phyloP scores from a whole-genome alignment of 495 filamentous ascomycete species.

The Baudoinia panamericana region DNA sequence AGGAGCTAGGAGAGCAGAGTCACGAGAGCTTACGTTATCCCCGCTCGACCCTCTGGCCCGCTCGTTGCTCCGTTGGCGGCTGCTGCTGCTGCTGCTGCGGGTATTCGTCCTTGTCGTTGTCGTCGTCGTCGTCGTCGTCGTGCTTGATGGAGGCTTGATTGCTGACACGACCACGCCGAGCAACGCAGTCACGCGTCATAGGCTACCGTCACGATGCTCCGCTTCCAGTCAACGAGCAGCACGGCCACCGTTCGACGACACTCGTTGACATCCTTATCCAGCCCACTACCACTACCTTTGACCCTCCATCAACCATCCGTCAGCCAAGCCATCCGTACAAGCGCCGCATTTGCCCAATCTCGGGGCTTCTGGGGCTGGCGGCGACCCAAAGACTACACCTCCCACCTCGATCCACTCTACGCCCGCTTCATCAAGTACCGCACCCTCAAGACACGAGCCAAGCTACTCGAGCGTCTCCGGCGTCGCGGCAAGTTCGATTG shows the following conservation, averaged over 20 bases:
- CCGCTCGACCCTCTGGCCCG: no score
- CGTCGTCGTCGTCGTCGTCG: no score
- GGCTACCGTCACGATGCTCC: not conserved
- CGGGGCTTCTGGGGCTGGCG: slow-evolving; percentile 8
- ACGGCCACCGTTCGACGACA: not conserved
- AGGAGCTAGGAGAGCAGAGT: no score
- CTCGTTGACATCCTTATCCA: not conserved
- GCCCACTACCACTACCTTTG: no score
- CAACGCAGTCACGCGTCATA: no score
- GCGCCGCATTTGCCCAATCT: not conserved
- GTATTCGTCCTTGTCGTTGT: no score
- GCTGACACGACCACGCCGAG: no score
- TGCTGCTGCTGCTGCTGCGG: no score
- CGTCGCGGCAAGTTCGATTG: slow-evolving; percentile 13
- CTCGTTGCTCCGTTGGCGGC: no score
- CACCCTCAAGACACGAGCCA: slow-evolving; percentile 15
- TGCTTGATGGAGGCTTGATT: no score
- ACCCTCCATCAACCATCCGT: not conserved
- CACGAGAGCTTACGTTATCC: no score
- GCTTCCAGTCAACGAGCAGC: not conserved
- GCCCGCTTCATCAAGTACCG: slow-evolving; percentile 11
- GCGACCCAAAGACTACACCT: slow-evolving; percentile 1
- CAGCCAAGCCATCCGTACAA: not conserved
- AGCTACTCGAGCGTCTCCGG: slow-evolving; percentile 10
- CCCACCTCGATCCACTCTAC: slow-evolving; percentile 12